Base-by-base conservation (phyloP, 306 rosid genomes). In the Vachellia collinsii region DNA sequence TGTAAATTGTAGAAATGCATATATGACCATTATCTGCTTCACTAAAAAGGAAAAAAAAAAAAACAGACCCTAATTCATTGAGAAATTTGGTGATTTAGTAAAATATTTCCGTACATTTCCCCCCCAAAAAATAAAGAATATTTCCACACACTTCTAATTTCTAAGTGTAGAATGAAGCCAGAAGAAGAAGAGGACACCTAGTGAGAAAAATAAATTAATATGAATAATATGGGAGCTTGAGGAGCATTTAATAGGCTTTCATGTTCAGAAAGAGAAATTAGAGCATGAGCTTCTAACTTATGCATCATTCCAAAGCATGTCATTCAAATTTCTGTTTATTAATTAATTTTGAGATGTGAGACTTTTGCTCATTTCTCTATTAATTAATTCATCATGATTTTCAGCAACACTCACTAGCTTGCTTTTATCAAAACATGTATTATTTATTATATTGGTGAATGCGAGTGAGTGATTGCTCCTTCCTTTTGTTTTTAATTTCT, bases 221-320 rank as follows among this genome's bases (percentile, higher is more conserved):
- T 54, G 23, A 54, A 29, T 29, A 29, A n/a, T 38, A 20, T 68
- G 20, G 10, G 29, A 20, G 37, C 53, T 68, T 68, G 50, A 4
- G 7, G 36, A 4, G 37, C 73, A 42, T 68, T 68, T 1, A 68
- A 68, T n/a, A 41, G 36, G 53, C 73, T 42, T n/a, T 42, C 53
- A 68, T 11, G 10, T 36, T 39, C 72, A 67, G 72, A 67, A 19
- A 67, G 50, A 39, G 72, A 67, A 19, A 67, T 67, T 67, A 39
- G 50, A 67, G 72, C 72, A 67, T 67, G 72, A 67, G 72, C 41
- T 67, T 34, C 20, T 67, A 67, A 67, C 72, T 41, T 4, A 19
- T 9, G 71, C 71, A 29, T 65, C 23, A 6, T 7, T 65, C 11
- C 48, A 19, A 3, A 17, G 43, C 34, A 67, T 41, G 50, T 39